Conservation (phyloP, 805 yeast genomes). For the Novakomyces olei region DNA sequence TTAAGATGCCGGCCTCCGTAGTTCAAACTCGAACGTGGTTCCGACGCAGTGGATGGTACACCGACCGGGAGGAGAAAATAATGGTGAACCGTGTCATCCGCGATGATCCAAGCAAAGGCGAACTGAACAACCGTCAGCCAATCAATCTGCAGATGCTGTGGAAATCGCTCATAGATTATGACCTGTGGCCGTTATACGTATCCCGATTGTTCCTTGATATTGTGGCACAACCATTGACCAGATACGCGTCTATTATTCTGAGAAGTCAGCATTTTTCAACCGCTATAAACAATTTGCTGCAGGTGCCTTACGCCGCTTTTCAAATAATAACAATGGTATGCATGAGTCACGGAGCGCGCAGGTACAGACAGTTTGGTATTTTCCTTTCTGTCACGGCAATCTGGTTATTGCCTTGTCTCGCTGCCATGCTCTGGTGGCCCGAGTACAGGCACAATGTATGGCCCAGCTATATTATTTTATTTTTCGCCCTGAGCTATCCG, state of each 20-base stretch:
- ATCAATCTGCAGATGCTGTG: conserved; percentile 19
- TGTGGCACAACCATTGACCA: conserved; percentile 19
- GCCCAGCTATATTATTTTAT: background rate
- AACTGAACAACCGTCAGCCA: conserved; percentile 40
- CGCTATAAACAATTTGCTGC: conserved; percentile 2
- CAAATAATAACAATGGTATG: conserved; percentile 17
- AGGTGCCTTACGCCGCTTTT: conserved; percentile 17
- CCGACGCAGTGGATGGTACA: conserved; percentile 24
- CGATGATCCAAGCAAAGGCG: conserved; percentile 44
- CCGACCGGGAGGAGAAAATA: conserved; percentile 33
- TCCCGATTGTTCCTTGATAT: conserved; percentile 32
- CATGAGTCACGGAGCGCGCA: conserved; percentile 23
- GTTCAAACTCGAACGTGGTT: conserved; percentile 5
- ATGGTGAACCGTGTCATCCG: conserved; percentile 35
- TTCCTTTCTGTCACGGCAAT: too few relatives aligned
- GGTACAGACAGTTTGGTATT: too few relatives aligned
- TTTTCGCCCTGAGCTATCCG: conserved; percentile 1
- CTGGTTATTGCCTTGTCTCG: too few relatives aligned
- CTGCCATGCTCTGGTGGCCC: conserved; percentile 21
- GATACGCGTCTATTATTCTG: conserved; percentile 18
- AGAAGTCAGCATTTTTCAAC: conserved; percentile 14
- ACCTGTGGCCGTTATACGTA: too few relatives aligned
- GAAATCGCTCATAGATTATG: conserved; percentile 25
- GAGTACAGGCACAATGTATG: conserved; percentile 7
- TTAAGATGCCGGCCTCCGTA: conserved; percentile 30